Percentiles rank a stretch among this genome's conserved stretches.
These are phyloP conservation scores for Cercospora janseana DNA, from an alignment of 2,329 filamentous ascomycete species.

Conservation along the genomic window DNA sequence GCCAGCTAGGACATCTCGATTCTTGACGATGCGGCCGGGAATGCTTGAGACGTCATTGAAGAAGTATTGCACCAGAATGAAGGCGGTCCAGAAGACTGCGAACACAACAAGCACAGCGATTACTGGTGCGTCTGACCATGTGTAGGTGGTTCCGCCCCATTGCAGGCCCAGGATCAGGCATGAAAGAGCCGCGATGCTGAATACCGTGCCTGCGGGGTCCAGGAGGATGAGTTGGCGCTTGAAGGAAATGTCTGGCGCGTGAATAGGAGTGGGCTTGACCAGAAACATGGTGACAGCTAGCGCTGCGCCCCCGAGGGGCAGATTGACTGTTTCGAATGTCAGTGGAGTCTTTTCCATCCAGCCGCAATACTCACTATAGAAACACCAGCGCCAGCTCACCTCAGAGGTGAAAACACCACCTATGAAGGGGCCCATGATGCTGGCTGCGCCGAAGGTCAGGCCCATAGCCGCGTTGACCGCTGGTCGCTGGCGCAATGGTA, in stretches of 20 bases:
- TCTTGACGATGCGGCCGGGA: slow-evolving; percentile 43
- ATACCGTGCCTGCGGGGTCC: slow-evolving; percentile 42
- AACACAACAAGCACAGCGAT: slow-evolving; percentile 41
- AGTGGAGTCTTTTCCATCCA: slow-evolving; percentile 35
- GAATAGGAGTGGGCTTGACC: slow-evolving; percentile 35
- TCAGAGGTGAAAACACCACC: slow-evolving; percentile 51
- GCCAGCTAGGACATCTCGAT: slow-evolving; percentile 42
- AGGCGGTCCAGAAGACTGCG: neutral
- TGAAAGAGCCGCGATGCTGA: slow-evolving; percentile 41
- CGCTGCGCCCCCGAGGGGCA: slow-evolving; percentile 47
- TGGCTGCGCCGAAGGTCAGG: slow-evolving; percentile 44
- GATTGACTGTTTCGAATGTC: slow-evolving; percentile 41
- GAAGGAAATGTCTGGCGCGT: slow-evolving; percentile 41
- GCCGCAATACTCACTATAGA: slow-evolving; percentile 54
- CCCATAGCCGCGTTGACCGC: slow-evolving; percentile 35
- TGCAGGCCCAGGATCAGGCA: slow-evolving; percentile 47
- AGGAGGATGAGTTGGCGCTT: slow-evolving; percentile 30
- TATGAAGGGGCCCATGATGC: slow-evolving; percentile 52
- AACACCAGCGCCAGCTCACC: slow-evolving; percentile 50
- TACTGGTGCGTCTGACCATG: slow-evolving; percentile 42
- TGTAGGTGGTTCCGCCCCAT: slow-evolving; percentile 40
- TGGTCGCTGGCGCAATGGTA: slow-evolving; percentile 26
- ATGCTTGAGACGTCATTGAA: slow-evolving; percentile 45
- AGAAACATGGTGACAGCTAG: slow-evolving; percentile 32
- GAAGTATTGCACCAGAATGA: slow-evolving; percentile 15